phyloP scores from a whole-genome alignment of 2,329 filamentous ascomycete species.

The Beauveria pseudobassiana region DNA sequence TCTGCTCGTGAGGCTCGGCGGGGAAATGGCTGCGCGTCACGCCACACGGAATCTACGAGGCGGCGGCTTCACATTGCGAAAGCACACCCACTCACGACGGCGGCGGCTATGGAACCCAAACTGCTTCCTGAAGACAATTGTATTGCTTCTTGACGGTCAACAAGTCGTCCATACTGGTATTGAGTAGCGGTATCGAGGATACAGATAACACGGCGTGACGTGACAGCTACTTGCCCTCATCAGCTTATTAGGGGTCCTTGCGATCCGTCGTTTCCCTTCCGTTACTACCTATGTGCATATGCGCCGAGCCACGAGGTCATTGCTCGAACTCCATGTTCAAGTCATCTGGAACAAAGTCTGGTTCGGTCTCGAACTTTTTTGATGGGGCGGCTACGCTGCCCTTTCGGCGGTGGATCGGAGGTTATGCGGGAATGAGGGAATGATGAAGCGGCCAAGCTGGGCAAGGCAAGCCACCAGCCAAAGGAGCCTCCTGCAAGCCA shows the following conservation, averaged over 20 bases:
- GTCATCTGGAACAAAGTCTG: constrained; percentile 15
- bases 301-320: background rate
- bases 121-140: too few species aligned
- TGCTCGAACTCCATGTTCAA: constrained; percentile 9
- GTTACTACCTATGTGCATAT: background rate
- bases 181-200: background rate
- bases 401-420: constrained; percentile 12
- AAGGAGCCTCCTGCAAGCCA: constrained; percentile 8
- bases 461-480: background rate
- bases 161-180: background rate
- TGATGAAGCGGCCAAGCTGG: too few species aligned
- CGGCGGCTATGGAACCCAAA: background rate
- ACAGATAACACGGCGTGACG: background rate
- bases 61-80: background rate
- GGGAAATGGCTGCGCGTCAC: background rate
- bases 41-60: background rate
- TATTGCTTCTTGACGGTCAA: too few species aligned
- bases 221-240: background rate
- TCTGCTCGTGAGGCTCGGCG: constrained; percentile 1
- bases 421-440: constrained; percentile 13
- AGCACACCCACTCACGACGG: background rate
- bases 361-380: constrained; percentile 15
- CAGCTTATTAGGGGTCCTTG: background rate
- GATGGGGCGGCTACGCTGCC: constrained; percentile 7
- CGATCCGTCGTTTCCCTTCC: background rate